A percentile compares a stretch with the other conserved stretches of the same genome.
Conservation (phyloP, 768 basidiomycete genomes). For the Arthromyces matolae region DNA sequence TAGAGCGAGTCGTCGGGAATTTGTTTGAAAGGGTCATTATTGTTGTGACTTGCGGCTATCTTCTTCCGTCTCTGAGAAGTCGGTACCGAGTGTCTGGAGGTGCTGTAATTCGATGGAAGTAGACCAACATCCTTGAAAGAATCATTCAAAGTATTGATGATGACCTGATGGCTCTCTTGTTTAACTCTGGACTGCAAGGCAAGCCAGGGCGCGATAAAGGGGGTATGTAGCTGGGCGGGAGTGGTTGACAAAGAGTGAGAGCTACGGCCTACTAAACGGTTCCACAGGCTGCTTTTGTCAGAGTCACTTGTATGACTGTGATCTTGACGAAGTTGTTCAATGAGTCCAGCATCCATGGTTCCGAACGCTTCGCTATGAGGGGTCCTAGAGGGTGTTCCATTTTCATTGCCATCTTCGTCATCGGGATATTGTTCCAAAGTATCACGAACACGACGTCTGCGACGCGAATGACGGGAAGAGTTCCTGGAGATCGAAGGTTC, state of each 20-base stretch:
- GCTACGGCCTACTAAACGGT: slow-evolving; percentile 20
- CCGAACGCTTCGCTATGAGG: slow-evolving; percentile 63
- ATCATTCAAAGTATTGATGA: slow-evolving; percentile 64
- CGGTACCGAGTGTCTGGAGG: slow-evolving; percentile 27
- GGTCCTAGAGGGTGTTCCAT: slow-evolving; percentile 41
- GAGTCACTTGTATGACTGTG: slow-evolving; percentile 21
- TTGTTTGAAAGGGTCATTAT: slow-evolving; percentile 51
- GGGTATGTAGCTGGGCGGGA: slow-evolving; percentile 23
- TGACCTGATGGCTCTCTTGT: slow-evolving; percentile 65
- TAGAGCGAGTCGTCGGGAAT: slow-evolving; percentile 69
- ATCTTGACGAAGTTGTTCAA: slow-evolving; percentile 39
- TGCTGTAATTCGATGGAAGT: slow-evolving; percentile 46
- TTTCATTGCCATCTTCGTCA: slow-evolving; percentile 16
- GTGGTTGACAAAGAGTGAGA: slow-evolving; percentile 16
- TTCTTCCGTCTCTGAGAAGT: slow-evolving; percentile 28
- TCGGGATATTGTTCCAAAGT: slow-evolving; percentile 26
- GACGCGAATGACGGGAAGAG: slow-evolving; percentile 18
- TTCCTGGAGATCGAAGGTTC: slow-evolving; percentile 14
- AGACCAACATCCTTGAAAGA: slow-evolving; percentile 82
- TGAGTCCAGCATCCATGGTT: slow-evolving; percentile 50
- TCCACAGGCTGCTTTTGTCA: slow-evolving; percentile 22
- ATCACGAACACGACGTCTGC: slow-evolving; percentile 28
- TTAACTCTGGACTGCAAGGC: slow-evolving; percentile 57
- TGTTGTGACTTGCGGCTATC: slow-evolving; percentile 21
- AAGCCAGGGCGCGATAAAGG: slow-evolving; percentile 56